Evolutionary conservation across 768 basidiomycete genomes (phyloP).

Genomic region (Lentinula edodes): DNA sequence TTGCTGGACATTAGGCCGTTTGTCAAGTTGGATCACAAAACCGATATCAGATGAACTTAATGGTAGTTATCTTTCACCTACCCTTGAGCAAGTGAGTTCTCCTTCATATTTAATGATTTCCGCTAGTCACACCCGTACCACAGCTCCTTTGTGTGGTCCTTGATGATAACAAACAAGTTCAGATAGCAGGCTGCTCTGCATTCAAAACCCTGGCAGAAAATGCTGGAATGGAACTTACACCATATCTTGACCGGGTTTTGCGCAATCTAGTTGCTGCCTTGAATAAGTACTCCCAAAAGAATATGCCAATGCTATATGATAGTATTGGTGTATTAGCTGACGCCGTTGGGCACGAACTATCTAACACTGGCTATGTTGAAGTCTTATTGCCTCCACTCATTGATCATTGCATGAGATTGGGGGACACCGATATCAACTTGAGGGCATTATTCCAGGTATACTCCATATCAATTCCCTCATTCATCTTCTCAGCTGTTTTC

Average conservation of each 20-base stretch:
- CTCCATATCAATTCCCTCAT: not conserved
- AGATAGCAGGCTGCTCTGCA: slow-evolving; percentile 98
- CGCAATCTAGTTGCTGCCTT: slow-evolving; percentile 95
- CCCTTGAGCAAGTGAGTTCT: slow-evolving; percentile 88
- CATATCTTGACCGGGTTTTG: slow-evolving; percentile 92
- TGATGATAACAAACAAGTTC: slow-evolving; percentile 97
- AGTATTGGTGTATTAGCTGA: slow-evolving; percentile 97
- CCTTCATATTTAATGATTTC: slow-evolving; percentile 15
- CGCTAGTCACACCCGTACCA: not conserved
- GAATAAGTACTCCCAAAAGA: slow-evolving; percentile 98
- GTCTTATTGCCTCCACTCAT: slow-evolving; percentile 96
- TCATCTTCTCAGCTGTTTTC: not conserved
- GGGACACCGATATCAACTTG: slow-evolving; percentile 87
- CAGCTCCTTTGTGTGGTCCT: slow-evolving; percentile 96
- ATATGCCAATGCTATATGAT: slow-evolving; percentile 96
- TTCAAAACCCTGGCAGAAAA: slow-evolving; percentile 99
- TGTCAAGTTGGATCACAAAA: slow-evolving; percentile 96
- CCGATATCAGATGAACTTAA: slow-evolving; percentile 82
- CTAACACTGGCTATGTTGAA: slow-evolving; percentile 83
- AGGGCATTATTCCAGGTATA: slow-evolving; percentile 92
- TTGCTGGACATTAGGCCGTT: slow-evolving; percentile 99
- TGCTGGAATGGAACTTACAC: slow-evolving; percentile 83
- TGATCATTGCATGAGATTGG: slow-evolving; percentile 81
- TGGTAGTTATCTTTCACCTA: slow-evolving; percentile 87
- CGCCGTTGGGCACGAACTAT: slow-evolving; percentile 84